Conservation (phyloP, 345 rosid genomes). For the Acer negundo region DNA sequence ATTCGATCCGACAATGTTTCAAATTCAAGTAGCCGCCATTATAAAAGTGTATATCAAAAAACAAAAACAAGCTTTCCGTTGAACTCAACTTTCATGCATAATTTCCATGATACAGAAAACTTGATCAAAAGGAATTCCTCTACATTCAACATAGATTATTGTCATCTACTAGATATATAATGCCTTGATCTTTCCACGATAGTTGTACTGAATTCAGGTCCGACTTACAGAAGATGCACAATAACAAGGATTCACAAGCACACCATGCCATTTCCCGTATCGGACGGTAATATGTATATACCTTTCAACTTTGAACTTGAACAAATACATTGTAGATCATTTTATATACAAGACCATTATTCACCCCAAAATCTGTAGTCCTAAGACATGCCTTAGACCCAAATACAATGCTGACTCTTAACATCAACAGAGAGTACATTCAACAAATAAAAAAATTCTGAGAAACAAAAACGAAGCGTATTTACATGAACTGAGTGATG, state of each 20-base stretch:
- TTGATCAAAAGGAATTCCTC: not conserved
- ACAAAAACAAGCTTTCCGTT: no score
- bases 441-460: not conserved
- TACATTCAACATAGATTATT: not conserved
- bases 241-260: not conserved
- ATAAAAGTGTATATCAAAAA: no score
- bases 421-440: not conserved
- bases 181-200: not conserved
- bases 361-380: slow-evolving; percentile 7
- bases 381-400: not conserved
- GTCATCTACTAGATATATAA: not conserved
- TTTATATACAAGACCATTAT: slow-evolving; percentile 1
- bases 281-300: not conserved
- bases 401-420: not conserved
- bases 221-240: not conserved
- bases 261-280: not conserved
- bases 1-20: no score
- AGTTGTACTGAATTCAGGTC: no score
- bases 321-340: not conserved
- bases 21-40: no score
- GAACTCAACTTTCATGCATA: not conserved
- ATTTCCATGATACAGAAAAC: not conserved
- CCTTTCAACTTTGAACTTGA: slow-evolving; percentile 2
- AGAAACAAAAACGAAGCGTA: not conserved
- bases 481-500: not conserved